Base-by-base conservation (phyloP, 1,284 basidiomycete genomes). In the Malassezia nana region DNA sequence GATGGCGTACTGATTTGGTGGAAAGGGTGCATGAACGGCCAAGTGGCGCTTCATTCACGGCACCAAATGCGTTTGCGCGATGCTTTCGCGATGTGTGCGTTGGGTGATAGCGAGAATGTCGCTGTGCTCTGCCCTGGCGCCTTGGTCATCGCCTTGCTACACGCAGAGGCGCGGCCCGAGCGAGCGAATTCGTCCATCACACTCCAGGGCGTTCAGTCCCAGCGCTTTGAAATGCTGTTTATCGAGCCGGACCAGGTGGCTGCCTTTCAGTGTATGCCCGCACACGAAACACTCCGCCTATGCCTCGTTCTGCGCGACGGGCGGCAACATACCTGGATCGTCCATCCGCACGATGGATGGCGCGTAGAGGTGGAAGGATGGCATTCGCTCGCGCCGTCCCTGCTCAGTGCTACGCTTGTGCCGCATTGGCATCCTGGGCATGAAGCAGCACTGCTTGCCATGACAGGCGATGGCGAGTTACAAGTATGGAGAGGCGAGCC, bases 1-100 rank as follows among this genome's bases (percentile, higher is more conserved):
- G 52, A 55, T 28, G 52, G 52, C 29, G 52, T 55, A 22, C 15
- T 50, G 16, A 49, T 55, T 12, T 48, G 52, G 33, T 55, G 52
- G 52, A 28, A 43, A 6, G 32, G 49, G 12, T 10, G 22, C 18
- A 20, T n/a, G 2, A 18, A 20, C 8, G 47, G 31, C 6, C 20
- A 28, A 10, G 25, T 16, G 12, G 40, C 39, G 2, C 29, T 55
- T 5, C 16, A 35, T 4, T 55, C 52, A 3, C 25, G 44, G 35
- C 45, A 49, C 35, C 39, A 43, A 16, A n/a, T 50, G 29, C 52
- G 47, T 1, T 16, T 50, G 15, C 46, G 52, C 10, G 32, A 38
- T 22, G 46, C 52, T 1, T 35, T 30, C 5, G 40, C 41, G 4
- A 46, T 33, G 22, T 49, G 46, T 18, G 35, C 48, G 6, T 20